Conservation (phyloP, 176 grass and related monocot genomes). For the Oryza rufipogon region DNA sequence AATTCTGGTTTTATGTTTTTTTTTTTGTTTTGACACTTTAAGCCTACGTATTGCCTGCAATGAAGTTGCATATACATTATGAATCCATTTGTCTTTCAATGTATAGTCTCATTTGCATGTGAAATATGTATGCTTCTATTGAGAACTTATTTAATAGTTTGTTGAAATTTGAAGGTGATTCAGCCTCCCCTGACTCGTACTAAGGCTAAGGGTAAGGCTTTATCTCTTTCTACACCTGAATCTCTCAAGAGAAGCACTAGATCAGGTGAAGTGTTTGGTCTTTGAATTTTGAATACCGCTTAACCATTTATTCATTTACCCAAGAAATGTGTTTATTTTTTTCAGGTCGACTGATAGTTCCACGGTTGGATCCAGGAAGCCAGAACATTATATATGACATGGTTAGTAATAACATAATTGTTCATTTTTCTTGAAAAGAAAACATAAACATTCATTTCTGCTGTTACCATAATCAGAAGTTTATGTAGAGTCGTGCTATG, state of each 20-base stretch:
- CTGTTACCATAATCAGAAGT: neutral
- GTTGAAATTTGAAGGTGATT: constrained; percentile 18
- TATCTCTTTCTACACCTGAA: constrained; percentile 31
- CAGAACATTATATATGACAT: constrained; percentile 38
- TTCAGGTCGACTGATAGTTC: constrained; percentile 51
- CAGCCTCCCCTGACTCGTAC: constrained; percentile 11
- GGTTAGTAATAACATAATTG: constrained; percentile 29
- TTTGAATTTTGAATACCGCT: neutral
- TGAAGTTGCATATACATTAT: neutral
- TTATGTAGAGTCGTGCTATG: neutral
- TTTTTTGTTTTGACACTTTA: neutral
- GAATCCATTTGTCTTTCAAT: constrained; percentile 7
- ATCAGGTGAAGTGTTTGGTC: constrained; percentile 36
- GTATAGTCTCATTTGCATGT: constrained; percentile 4
- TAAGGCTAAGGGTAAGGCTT: constrained; percentile 11
- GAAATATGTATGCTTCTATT: constrained; percentile 10
- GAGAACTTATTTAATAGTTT: constrained; percentile 10
- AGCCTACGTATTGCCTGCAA: neutral
- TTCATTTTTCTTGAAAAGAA: neutral
- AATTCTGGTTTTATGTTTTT: constrained; percentile 3
- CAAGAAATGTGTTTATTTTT: neutral
- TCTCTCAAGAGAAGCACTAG: constrained; percentile 30
- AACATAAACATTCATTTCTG: neutral
- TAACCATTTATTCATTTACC: constrained; percentile 28
- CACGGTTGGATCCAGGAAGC: constrained; percentile 40